Conservation (phyloP, 139 green algal species). For the Yamagishiella unicocca region DNA sequence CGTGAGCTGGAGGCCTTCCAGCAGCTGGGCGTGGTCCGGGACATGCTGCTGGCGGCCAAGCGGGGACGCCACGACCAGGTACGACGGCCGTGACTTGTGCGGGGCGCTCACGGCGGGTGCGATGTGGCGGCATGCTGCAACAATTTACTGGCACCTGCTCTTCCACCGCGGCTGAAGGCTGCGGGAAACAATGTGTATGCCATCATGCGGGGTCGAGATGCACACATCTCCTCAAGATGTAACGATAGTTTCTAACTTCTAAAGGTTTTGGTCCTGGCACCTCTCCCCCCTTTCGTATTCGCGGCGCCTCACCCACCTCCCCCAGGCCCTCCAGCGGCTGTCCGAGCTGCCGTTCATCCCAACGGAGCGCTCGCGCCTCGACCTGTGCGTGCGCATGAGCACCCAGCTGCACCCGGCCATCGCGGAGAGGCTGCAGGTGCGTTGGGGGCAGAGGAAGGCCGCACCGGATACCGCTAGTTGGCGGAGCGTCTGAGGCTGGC, state of each 20-base stretch:
- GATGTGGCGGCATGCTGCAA: no score
- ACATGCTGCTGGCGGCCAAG: slow-evolving; percentile 52
- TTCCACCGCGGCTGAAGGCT: no score
- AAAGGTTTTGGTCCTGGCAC: no score
- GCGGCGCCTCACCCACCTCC: neutral
- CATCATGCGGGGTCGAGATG: no score
- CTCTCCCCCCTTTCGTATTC: neutral
- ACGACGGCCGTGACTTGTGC: neutral
- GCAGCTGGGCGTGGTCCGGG: slow-evolving; percentile 56
- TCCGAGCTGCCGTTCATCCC: slow-evolving; percentile 59
- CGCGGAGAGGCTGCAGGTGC: slow-evolving; percentile 53
- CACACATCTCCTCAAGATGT: no score
- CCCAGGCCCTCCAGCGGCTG: slow-evolving; percentile 58
- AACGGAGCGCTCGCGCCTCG: slow-evolving; percentile 52
- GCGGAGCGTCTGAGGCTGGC: no score
- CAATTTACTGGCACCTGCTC: no score
- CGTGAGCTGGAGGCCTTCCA: slow-evolving; percentile 59
- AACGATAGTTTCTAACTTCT: no score
- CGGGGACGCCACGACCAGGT: slow-evolving; percentile 57
- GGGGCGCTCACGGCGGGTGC: no score
- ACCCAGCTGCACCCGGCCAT: slow-evolving; percentile 56
- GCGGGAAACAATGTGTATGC: no score
- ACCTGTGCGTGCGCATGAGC: slow-evolving; percentile 47
- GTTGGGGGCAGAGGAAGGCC: neutral
- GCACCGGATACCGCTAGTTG: no score